phyloP scores from a whole-genome alignment of 148 eudicot species.

The Silene conica region DNA sequence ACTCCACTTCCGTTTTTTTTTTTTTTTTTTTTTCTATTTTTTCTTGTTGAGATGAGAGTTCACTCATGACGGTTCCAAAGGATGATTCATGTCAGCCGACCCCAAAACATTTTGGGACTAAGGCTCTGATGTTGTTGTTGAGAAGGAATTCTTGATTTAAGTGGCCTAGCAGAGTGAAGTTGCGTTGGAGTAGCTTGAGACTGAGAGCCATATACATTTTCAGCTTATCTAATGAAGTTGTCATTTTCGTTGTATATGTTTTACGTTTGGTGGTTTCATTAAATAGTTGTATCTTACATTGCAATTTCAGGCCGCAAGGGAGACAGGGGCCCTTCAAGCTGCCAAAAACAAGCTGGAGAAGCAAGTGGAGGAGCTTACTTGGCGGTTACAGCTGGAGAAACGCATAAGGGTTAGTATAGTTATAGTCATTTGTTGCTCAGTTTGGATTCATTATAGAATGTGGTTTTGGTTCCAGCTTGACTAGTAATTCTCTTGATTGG shows the following conservation, averaged over 20 bases:
- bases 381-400: conserved; percentile 96
- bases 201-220: neutral
- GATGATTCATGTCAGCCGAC: too few relatives aligned
- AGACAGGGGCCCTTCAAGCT: conserved; percentile 99
- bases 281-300: neutral
- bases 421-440: too few relatives aligned
- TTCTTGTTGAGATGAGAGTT: too few relatives aligned
- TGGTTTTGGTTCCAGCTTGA: too few relatives aligned
- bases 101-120: too few relatives aligned
- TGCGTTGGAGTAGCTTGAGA: neutral
- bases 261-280: neutral
- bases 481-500: too few relatives aligned
- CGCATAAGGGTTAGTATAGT: conserved; percentile 91
- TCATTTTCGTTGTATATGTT: neutral
- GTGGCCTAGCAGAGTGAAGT: neutral
- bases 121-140: too few relatives aligned
- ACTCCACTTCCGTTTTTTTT: too few relatives aligned
- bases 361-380: conserved; percentile 98
- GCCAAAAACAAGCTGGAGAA: conserved; percentile 98
- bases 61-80: too few relatives aligned
- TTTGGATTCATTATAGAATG: too few relatives aligned
- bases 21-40: too few relatives aligned
- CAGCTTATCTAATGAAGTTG: neutral
- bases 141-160: neutral
- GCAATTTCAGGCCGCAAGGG: conserved; percentile 74